A percentile compares a stretch with the other conserved stretches of the same genome.
Conservation (phyloP, 1,284 basidiomycete species). For the Austropuccinia psidii region DNA sequence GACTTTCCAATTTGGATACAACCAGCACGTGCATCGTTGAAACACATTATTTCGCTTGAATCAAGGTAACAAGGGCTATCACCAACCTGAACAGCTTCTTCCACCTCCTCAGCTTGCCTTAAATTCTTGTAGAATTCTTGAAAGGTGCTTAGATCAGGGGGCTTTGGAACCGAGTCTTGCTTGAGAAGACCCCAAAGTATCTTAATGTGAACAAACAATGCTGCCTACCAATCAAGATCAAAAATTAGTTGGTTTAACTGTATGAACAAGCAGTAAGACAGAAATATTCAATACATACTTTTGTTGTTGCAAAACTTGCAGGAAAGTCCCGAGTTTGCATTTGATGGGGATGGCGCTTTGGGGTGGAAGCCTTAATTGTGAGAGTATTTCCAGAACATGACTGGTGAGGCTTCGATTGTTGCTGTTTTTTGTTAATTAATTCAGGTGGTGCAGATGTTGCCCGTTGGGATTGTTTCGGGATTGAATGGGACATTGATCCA, state of each 20-base stretch:
- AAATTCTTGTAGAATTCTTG: slow-evolving; percentile 5
- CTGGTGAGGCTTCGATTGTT: background rate
- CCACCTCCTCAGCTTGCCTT: background rate
- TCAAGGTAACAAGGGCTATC: background rate
- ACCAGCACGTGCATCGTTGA: background rate
- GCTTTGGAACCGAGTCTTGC: background rate
- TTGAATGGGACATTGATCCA: background rate
- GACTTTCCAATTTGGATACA: background rate
- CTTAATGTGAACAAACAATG: slow-evolving; percentile 22
- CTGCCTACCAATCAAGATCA: background rate
- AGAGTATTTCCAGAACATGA: background rate
- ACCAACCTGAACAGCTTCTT: background rate
- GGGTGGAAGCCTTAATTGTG: background rate
- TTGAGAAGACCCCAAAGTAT: slow-evolving; percentile 23
- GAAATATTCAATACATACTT: background rate
- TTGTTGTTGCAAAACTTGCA: background rate
- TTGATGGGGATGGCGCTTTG: slow-evolving; percentile 13
- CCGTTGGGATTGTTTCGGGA: background rate
- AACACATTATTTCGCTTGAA: background rate
- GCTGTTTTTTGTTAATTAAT: background rate
- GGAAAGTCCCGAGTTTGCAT: background rate
- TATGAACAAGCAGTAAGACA: background rate
- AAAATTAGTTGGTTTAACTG: background rate
- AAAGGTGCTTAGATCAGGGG: background rate
- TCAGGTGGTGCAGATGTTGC: slow-evolving; percentile 4